Conservation (phyloP, 495 filamentous ascomycete species). For the Schizothecium vesticola region DNA sequence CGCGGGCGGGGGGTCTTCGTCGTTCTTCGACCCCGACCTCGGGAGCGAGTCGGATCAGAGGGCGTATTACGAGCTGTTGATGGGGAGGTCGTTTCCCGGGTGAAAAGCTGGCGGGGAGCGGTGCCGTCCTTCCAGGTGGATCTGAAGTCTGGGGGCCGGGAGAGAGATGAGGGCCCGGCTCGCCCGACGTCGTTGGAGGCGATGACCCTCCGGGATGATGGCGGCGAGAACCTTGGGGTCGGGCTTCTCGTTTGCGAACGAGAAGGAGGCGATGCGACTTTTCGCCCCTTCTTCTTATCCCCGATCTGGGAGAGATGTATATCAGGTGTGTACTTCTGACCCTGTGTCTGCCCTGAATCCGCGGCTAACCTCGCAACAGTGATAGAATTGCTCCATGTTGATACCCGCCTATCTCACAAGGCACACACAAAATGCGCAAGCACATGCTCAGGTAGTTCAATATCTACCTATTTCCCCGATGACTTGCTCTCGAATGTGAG, state of each 20-base stretch:
- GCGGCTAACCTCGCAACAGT: background rate
- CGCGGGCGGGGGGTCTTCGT: background rate
- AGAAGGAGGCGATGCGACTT: background rate
- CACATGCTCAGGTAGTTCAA: background rate
- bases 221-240: too few relatives aligned
- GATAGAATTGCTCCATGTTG: background rate
- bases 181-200: too few relatives aligned
- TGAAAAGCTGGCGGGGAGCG: background rate
- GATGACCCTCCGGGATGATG: too few relatives aligned
- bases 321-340: background rate
- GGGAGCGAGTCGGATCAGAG: conserved; percentile 32
- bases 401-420: conserved; percentile 8
- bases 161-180: background rate
- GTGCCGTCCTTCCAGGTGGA: background rate
- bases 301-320: background rate
- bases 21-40: conserved; percentile 23
- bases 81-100: conserved; percentile 27
- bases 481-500: background rate
- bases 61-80: conserved; percentile 34
- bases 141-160: background rate
- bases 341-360: background rate
- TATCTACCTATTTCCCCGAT: background rate
- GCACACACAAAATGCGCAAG: background rate
- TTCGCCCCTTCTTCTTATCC: background rate
- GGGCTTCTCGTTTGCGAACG: background rate